Percentiles rank a stretch among this genome's conserved stretches.
Conservation (phyloP, 805 yeast genomes). For the Hanseniaspora nectarophila region DNA sequence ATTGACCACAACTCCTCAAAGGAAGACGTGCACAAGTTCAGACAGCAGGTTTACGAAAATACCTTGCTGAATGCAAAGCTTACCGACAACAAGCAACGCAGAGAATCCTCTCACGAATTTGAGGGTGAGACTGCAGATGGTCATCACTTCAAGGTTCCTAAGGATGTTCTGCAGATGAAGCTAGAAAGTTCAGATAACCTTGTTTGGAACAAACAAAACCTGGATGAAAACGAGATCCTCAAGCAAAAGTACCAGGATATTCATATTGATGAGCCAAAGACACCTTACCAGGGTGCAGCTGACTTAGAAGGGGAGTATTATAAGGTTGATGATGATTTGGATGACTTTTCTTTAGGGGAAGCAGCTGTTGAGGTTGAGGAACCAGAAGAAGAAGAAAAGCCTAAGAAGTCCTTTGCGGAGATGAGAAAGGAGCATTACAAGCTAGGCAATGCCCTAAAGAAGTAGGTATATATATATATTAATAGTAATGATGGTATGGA, state of each 20-base stretch:
- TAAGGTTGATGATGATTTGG: constrained; percentile 45
- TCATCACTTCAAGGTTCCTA: constrained; percentile 21
- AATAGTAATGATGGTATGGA: too few relatives aligned
- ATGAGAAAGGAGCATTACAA: constrained; percentile 73
- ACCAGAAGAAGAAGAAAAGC: constrained; percentile 29
- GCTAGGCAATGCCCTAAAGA: constrained; percentile 33
- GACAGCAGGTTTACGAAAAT: constrained; percentile 68
- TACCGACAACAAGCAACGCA: constrained; percentile 16
- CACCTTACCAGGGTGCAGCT: constrained; percentile 86
- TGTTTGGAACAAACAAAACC: constrained; percentile 76
- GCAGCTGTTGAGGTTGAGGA: constrained; percentile 30
- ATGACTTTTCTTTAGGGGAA: constrained; percentile 45
- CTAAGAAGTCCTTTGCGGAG: constrained; percentile 57
- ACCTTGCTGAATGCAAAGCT: constrained; percentile 63
- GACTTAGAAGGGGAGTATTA: constrained; percentile 74
- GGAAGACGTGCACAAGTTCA: constrained; percentile 28
- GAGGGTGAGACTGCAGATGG: constrained; percentile 10
- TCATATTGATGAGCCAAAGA: constrained; percentile 80
- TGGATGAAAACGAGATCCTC: constrained; percentile 47
- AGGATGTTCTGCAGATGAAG: constrained; percentile 26
- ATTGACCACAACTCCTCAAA: constrained; percentile 19
- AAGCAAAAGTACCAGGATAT: constrained; percentile 50
- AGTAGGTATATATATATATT: too few relatives aligned
- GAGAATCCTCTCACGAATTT: constrained; percentile 14
- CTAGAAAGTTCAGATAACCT: constrained; percentile 41